Evolutionary conservation across 2,329 filamentous ascomycete genomes (phyloP).

Genomic region (Plenodomus lindquistii): DNA sequence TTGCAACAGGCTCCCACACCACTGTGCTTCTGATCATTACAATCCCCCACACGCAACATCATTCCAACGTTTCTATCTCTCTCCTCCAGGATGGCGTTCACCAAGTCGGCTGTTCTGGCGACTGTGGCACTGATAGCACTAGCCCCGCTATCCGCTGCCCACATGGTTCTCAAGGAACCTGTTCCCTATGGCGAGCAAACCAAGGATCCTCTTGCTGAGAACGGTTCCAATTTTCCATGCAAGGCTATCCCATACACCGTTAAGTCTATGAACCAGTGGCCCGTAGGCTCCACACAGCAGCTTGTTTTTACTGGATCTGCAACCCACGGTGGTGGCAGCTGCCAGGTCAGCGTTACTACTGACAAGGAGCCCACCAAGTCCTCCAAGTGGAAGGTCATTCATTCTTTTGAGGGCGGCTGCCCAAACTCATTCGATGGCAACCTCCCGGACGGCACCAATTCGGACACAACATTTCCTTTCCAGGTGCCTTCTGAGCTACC

Average conservation of each 20-base stretch:
- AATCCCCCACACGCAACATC: slow-evolving; percentile 4
- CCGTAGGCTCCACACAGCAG: slow-evolving; percentile 62
- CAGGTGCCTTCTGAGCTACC: slow-evolving; percentile 72
- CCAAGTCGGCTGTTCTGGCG: slow-evolving; percentile 11
- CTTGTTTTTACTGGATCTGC: slow-evolving; percentile 73
- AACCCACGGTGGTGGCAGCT: slow-evolving; percentile 86
- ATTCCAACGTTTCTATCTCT: slow-evolving; percentile 7
- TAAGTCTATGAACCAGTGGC: slow-evolving; percentile 61
- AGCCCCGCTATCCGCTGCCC: slow-evolving; percentile 62
- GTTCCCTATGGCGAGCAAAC: slow-evolving; percentile 61
- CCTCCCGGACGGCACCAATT: slow-evolving; percentile 29
- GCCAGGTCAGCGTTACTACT: slow-evolving; percentile 80
- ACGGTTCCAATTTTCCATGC: slow-evolving; percentile 79
- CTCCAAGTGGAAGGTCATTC: slow-evolving; percentile 83
- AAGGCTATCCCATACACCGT: slow-evolving; percentile 57
- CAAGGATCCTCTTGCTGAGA: slow-evolving; percentile 64
- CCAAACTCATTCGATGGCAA: slow-evolving; percentile 49
- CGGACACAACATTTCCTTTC: slow-evolving; percentile 63
- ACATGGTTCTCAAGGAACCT: slow-evolving; percentile 75
- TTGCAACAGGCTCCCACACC: slow-evolving; percentile 6
- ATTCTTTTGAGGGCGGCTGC: slow-evolving; percentile 85
- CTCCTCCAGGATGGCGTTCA: slow-evolving; percentile 10
- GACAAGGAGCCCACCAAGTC: slow-evolving; percentile 69
- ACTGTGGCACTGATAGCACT: slow-evolving; percentile 45
- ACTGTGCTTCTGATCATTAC: slow-evolving; percentile 1